These are phyloP conservation scores for Candida sanyaensis DNA, from an alignment of 1,139 yeast genomes.

Conservation along the genomic window DNA sequence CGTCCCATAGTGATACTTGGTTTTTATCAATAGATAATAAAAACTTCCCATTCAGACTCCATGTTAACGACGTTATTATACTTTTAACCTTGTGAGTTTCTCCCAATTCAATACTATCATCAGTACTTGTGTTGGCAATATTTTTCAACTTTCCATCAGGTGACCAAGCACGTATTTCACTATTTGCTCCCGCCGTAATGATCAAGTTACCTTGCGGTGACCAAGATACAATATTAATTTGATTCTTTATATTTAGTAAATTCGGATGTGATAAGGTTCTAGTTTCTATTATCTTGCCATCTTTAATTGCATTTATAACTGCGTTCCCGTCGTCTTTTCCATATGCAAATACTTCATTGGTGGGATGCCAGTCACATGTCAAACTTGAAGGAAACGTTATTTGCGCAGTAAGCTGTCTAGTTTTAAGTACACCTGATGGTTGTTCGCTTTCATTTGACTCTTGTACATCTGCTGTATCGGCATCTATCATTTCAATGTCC, in stretches of 20 bases:
- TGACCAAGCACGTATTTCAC: conserved; percentile 72
- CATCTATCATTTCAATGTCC: conserved; percentile 11
- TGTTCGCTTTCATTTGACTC: not conserved
- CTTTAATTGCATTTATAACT: conserved; percentile 34
- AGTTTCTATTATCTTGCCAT: conserved; percentile 32
- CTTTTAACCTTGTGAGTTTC: conserved; percentile 10
- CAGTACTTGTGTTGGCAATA: conserved; percentile 34
- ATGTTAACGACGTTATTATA: conserved; percentile 26
- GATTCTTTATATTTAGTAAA: conserved; percentile 22
- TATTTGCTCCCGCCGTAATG: conserved; percentile 59
- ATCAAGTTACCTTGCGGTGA: conserved; percentile 60
- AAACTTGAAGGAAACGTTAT: conserved; percentile 30
- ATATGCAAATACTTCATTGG: conserved; percentile 38
- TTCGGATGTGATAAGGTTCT: conserved; percentile 38
- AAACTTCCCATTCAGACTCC: conserved; percentile 41
- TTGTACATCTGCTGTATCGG: conserved; percentile 5
- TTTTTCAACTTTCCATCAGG: conserved; percentile 65
- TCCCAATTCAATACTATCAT: conserved; percentile 12
- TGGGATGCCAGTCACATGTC: conserved; percentile 43
- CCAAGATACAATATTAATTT: conserved; percentile 57
- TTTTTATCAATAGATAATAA: conserved; percentile 36
- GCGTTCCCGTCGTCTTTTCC: conserved; percentile 39
- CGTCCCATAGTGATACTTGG: conserved; percentile 42
- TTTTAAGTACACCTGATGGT: conserved; percentile 18
- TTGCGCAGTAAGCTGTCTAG: conserved; percentile 23